A percentile compares a stretch with the other conserved stretches of the same genome.
phyloP scores from a whole-genome alignment of 2,329 filamentous ascomycete genomes.

The Reticulascus tulasneorum region DNA sequence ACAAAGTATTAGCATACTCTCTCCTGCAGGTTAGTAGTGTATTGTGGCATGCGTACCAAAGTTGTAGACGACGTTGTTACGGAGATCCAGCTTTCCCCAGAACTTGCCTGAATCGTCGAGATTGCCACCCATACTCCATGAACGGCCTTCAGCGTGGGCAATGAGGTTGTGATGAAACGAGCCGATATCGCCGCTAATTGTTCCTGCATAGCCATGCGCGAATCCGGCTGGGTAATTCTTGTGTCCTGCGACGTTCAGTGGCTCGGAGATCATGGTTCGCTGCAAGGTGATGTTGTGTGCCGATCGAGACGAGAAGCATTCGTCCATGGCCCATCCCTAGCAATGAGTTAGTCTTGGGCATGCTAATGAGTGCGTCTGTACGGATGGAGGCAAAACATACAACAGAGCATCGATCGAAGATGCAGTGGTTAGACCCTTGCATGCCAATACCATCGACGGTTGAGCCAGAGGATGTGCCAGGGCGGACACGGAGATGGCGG shows the following conservation, averaged over 20 bases:
- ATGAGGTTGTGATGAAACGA: slow-evolving; percentile 31
- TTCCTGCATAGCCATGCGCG: slow-evolving; percentile 21
- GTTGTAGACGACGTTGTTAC: slow-evolving; percentile 32
- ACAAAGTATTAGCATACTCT: background rate
- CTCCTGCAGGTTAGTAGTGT: too few species aligned
- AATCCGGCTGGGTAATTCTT: slow-evolving; percentile 30
- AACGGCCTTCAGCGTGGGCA: slow-evolving; percentile 25
- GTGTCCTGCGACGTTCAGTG: slow-evolving; percentile 30
- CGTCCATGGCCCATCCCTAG: slow-evolving; percentile 30
- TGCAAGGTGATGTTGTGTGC: slow-evolving; percentile 30
- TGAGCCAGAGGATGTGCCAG: slow-evolving; percentile 23
- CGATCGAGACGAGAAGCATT: slow-evolving; percentile 27
- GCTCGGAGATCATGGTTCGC: slow-evolving; percentile 30
- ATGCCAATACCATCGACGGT: slow-evolving; percentile 31
- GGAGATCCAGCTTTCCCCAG: slow-evolving; percentile 25
- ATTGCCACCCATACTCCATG: slow-evolving; percentile 32
- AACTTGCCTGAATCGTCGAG: slow-evolving; percentile 23
- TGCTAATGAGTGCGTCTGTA: too few species aligned
- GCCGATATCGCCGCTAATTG: slow-evolving; percentile 27
- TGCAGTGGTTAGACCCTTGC: slow-evolving; percentile 27
- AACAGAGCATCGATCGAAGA: slow-evolving; percentile 29
- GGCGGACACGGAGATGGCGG: slow-evolving; percentile 22
- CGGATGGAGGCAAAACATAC: slow-evolving; percentile 4
- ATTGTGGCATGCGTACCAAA: slow-evolving; percentile 21
- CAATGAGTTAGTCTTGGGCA: background rate